phyloP scores from a whole-genome alignment of 495 filamentous ascomycete species.

The Penicillium cosmopolitanum region DNA sequence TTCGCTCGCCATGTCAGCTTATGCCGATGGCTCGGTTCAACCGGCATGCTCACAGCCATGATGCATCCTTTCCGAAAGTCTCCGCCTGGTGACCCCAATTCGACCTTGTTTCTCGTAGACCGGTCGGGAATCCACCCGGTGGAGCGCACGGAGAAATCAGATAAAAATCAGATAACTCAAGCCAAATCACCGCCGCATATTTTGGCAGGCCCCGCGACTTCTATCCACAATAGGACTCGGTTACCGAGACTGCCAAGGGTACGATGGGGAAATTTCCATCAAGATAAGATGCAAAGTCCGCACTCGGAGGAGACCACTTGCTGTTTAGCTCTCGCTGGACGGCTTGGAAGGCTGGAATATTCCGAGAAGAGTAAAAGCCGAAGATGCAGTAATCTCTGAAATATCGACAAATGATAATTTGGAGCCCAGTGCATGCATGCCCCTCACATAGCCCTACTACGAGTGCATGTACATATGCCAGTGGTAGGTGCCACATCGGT shows the following conservation, averaged over 20 bases:
- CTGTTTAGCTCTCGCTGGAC: not conserved
- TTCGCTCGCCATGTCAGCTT: conserved; percentile 1
- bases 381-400: too few species aligned
- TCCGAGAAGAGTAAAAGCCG: too few species aligned
- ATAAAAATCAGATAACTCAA: conserved; percentile 37
- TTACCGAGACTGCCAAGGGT: conserved; percentile 27
- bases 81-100: not conserved
- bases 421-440: too few species aligned
- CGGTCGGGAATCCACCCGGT: conserved; percentile 24
- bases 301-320: conserved; percentile 10
- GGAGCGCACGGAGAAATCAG: conserved; percentile 31
- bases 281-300: conserved; percentile 20
- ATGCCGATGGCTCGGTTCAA: not conserved
- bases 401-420: too few species aligned
- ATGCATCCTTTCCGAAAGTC: not conserved
- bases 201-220: conserved; percentile 18
- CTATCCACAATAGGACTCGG: conserved; percentile 26
- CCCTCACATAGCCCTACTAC: too few species aligned
- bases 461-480: too few species aligned
- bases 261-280: conserved; percentile 5
- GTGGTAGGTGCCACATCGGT: too few species aligned
- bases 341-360: not conserved
- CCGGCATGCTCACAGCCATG: not conserved
- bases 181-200: conserved; percentile 24
- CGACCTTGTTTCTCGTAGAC: conserved; percentile 4